A percentile compares a stretch with the other conserved stretches of the same genome.
Conservation (phyloP, 257 asterid genomes). For the Schizonepeta tenuifolia region DNA sequence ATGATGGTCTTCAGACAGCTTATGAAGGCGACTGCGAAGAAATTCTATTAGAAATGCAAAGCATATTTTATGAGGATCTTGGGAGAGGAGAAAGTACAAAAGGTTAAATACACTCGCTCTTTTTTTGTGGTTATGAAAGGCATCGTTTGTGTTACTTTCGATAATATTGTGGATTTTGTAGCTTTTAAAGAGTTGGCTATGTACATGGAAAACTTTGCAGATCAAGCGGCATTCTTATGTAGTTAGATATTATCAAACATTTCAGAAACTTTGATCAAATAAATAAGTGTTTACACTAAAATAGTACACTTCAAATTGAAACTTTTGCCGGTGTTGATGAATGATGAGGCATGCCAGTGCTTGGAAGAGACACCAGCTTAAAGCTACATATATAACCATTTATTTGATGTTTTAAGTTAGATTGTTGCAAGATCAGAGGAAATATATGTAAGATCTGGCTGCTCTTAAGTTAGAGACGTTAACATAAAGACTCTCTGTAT, state of each 20-base stretch:
- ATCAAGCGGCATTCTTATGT: no score
- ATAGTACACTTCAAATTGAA: neutral
- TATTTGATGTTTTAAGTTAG: conserved; percentile 4
- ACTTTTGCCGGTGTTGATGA: neutral
- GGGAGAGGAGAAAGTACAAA: conserved; percentile 45
- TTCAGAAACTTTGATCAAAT: neutral
- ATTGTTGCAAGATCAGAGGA: neutral
- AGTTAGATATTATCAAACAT: conserved; percentile 11
- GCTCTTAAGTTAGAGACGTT: conserved; percentile 1
- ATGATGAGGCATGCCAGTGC: neutral
- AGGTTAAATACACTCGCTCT: conserved; percentile 43
- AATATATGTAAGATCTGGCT: neutral
- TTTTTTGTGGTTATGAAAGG: conserved; percentile 12
- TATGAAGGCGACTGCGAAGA: conserved; percentile 85
- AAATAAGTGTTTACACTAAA: neutral
- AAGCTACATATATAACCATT: neutral
- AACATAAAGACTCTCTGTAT: neutral
- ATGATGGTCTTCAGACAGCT: conserved; percentile 71
- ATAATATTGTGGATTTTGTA: neutral
- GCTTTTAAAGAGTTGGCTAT: neutral
- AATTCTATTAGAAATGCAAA: conserved; percentile 83
- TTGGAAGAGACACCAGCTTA: neutral
- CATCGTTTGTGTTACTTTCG: neutral
- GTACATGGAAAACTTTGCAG: no score
- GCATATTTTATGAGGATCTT: conserved; percentile 85